Evolutionary conservation across 2,329 filamentous ascomycete genomes (phyloP).

Genomic region (Sporothrix schenckii): DNA sequence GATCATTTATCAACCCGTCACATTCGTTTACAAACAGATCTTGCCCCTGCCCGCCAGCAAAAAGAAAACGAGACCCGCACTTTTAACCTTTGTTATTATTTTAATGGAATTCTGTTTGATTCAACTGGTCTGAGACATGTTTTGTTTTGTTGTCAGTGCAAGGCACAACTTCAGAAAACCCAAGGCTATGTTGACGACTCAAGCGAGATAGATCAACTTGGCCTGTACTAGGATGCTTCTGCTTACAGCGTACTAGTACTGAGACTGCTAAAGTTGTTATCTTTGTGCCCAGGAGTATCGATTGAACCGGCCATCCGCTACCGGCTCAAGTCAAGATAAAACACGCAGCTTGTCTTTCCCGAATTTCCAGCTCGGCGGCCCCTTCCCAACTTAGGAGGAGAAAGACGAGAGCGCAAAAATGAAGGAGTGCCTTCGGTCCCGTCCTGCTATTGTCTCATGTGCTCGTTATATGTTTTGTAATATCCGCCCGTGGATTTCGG

Average conservation of each 20-base stretch:
- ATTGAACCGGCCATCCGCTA: background rate
- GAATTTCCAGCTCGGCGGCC: background rate
- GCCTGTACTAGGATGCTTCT: background rate
- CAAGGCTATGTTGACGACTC: background rate
- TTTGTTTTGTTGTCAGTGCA: background rate
- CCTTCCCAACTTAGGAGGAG: background rate
- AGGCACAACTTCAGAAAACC: background rate
- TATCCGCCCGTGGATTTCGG: conserved; percentile 18
- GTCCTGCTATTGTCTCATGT: conserved; percentile 18
- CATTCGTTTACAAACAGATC: background rate
- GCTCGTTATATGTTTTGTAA: conserved; percentile 16
- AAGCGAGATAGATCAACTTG: no score
- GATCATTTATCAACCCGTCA: background rate
- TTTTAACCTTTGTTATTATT: background rate
- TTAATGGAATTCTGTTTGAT: no score
- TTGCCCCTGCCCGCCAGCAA: background rate
- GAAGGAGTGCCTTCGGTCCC: background rate
- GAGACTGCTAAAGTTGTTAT: background rate
- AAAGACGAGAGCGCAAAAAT: background rate
- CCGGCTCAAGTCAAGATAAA: conserved; percentile 4
- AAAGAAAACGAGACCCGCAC: background rate
- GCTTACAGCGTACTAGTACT: background rate
- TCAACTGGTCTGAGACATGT: background rate
- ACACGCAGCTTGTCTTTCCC: background rate
- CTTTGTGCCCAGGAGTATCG: background rate